phyloP scores from a whole-genome alignment of 257 asterid genomes.

The Pogostemon cablin region DNA sequence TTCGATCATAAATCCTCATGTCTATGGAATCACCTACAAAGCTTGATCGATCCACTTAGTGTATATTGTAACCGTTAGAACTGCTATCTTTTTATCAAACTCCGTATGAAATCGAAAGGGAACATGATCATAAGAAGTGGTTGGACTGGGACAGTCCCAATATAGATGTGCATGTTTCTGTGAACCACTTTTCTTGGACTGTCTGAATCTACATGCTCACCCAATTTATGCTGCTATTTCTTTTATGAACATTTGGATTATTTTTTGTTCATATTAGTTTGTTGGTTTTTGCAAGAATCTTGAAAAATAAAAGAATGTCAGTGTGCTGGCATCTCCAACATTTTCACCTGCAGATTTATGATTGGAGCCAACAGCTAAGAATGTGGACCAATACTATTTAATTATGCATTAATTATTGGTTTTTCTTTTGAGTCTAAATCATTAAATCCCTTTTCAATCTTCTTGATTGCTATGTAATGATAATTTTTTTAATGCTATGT shows the following conservation, averaged over 20 bases:
- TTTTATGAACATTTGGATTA: constrained; percentile 12
- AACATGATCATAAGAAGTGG: constrained; percentile 31
- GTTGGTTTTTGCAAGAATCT: constrained; percentile 22
- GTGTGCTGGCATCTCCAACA: constrained; percentile 34
- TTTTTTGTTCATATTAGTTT: constrained; percentile 18
- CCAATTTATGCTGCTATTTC: constrained; percentile 18
- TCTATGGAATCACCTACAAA: constrained; percentile 69
- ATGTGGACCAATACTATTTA: constrained; percentile 30
- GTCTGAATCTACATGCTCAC: background rate
- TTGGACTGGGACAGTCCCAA: constrained; percentile 7
- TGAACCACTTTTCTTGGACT: constrained; percentile 23
- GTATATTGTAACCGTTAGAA: background rate
- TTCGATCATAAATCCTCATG: constrained; percentile 63
- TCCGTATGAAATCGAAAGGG: constrained; percentile 1
- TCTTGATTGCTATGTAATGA: constrained; percentile 20
- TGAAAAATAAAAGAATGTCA: constrained; percentile 17
- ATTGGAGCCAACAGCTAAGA: constrained; percentile 41
- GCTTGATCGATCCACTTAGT: background rate
- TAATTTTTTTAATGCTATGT: background rate
- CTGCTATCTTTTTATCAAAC: background rate
- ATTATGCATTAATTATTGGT: constrained; percentile 31
- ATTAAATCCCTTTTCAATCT: background rate
- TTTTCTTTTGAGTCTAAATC: background rate
- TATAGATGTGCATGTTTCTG: background rate
- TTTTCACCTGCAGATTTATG: constrained; percentile 35